phyloP scores from a whole-genome alignment of 768 basidiomycete genomes.

The Tulasnella sp. region DNA sequence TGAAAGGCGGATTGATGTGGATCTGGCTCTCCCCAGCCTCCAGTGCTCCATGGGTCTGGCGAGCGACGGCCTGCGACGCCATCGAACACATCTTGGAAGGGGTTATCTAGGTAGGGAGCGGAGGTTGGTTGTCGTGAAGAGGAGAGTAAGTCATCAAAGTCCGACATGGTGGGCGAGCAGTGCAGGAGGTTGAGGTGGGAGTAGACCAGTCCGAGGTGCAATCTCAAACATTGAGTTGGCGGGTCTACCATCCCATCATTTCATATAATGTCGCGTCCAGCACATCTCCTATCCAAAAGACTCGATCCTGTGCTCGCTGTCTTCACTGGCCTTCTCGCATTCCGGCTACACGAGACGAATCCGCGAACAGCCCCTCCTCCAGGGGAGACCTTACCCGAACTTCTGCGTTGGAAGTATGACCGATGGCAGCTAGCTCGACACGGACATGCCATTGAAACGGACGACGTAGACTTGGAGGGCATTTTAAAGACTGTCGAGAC shows the following conservation, averaged over 20 bases:
- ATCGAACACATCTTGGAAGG: slow-evolving; percentile 18
- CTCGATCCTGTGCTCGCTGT: slow-evolving; percentile 65
- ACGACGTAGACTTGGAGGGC: no score
- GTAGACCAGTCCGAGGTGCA: neutral
- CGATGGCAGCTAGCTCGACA: slow-evolving; percentile 27
- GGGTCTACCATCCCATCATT: neutral
- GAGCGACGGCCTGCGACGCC: slow-evolving; percentile 16
- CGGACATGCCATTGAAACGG: no score
- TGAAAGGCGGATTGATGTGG: neutral
- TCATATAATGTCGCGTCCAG: neutral
- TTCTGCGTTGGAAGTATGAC: slow-evolving; percentile 58
- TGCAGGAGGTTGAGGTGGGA: neutral
- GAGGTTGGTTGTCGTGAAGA: neutral
- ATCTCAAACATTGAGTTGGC: neutral
- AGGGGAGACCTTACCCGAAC: slow-evolving; percentile 42
- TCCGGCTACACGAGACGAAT: slow-evolving; percentile 68
- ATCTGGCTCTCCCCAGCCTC: slow-evolving; percentile 10
- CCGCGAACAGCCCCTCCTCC: slow-evolving; percentile 55
- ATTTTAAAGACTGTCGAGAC: no score
- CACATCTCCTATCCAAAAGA: slow-evolving; percentile 16
- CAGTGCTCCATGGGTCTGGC: slow-evolving; percentile 18
- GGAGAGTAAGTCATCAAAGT: slow-evolving; percentile 17
- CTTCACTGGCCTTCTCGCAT: slow-evolving; percentile 68
- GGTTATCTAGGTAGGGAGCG: slow-evolving; percentile 15
- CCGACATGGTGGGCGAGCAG: slow-evolving; percentile 13